Evolutionary conservation across 192 early-diverging fungal species (phyloP), one percentile per base, ranked within the genome.

Genomic region (Coemansia sp.): DNA sequence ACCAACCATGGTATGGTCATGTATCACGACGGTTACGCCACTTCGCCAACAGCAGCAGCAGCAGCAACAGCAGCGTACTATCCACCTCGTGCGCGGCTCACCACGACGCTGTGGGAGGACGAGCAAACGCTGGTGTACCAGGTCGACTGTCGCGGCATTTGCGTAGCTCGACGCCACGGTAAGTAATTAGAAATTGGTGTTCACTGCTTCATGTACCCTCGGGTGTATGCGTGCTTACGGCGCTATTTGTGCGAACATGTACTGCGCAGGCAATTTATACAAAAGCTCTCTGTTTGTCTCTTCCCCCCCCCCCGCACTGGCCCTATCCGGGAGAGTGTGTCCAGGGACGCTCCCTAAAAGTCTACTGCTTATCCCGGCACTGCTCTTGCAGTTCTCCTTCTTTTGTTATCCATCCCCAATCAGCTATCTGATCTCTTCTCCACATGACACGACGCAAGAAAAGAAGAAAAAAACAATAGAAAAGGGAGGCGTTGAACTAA

Each of bases 81-180:
- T 48, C 76, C 60, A 59, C 63, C 62, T 8, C 67, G 77, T 15
- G 77, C 77, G 8, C 77, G 77, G 40, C 68, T 80, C 52, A 80
- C 88, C 12, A 90, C 88, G 11, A 90, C 88, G 33, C 80, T 91
- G 55, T 91, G 90, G 90, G 90, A 91, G 72, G 90, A 91, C 75
- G 90, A 91, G 75, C 80, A 84, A 35, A 91, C 90, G 2, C 73
- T 88, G 39, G 88, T 88, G 53, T 91, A 87, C 57, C 90, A 91
- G 62, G 90, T 91, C 46, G 90, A 91, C 76, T 88, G 86, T 42
- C 84, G 85, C 67, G 88, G 88, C 7, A 87, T 90, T 19, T 91
- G 88, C 61, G 88, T 91, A 19, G 90, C 90, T 14, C 82, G 90
- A 68, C 79, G 90, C 65, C 72, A 81, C 65, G 78, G 78, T 81